A percentile compares a stretch with the other conserved stretches of the same genome.
Evolutionary conservation across 2,329 filamentous ascomycete genomes (phyloP).

Genomic region (Bipolaris sorokiniana): DNA sequence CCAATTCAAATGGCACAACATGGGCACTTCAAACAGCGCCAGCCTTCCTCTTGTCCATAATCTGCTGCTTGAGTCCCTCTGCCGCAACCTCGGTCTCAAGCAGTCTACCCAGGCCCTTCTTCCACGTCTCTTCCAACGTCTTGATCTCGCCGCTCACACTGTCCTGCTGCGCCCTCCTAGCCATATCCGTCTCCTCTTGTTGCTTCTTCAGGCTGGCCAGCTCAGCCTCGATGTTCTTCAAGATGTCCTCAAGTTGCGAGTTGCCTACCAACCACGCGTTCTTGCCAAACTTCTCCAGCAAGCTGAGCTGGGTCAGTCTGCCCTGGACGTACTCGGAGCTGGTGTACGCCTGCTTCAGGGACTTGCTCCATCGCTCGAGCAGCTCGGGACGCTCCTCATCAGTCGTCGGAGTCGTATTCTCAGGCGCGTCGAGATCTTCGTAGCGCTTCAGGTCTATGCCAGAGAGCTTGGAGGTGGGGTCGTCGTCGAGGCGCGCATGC

Average conservation of each 20-base stretch:
- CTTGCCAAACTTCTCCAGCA: conserved; percentile 83
- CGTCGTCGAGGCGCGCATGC: conserved; percentile 68
- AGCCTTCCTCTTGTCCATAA: conserved; percentile 44
- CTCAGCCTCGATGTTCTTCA: conserved; percentile 74
- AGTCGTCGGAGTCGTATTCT: conserved; percentile 46
- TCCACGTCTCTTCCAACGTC: conserved; percentile 79
- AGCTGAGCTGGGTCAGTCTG: conserved; percentile 66
- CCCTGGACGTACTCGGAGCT: conserved; percentile 64
- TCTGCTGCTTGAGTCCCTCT: conserved; percentile 64
- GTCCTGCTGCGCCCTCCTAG: conserved; percentile 73
- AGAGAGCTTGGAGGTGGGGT: conserved; percentile 55
- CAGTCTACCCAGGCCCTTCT: conserved; percentile 75
- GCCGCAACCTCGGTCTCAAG: conserved; percentile 87
- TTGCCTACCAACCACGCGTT: conserved; percentile 93
- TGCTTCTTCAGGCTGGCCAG: conserved; percentile 70
- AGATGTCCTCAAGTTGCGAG: conserved; percentile 74
- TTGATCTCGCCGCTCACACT: conserved; percentile 74
- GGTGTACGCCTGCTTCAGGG: conserved; percentile 63
- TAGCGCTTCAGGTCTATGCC: conserved; percentile 82
- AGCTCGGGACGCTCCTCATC: conserved; percentile 49
- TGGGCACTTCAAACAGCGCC: conserved; percentile 35
- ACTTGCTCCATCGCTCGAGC: conserved; percentile 57
- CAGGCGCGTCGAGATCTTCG: conserved; percentile 72
- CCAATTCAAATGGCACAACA: not conserved
- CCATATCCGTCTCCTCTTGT: conserved; percentile 74